These are phyloP conservation scores for Pyrrhoderma noxium DNA, from an alignment of 1,284 basidiomycete genomes.

Conservation along the genomic window DNA sequence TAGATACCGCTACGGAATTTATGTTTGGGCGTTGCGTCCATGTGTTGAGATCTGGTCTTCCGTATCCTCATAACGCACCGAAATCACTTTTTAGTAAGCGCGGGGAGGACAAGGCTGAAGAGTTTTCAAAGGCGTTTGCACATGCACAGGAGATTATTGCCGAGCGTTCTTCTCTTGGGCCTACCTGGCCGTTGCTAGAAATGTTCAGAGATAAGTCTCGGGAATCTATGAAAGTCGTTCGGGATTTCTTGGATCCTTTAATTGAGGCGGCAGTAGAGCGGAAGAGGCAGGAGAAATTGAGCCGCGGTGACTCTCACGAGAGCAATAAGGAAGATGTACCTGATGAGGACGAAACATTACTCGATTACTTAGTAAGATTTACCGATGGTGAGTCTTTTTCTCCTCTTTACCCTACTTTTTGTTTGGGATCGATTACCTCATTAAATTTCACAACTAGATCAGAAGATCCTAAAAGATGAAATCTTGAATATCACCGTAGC, in stretches of 20 bases:
- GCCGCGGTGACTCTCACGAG: neutral
- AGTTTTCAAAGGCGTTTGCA: slow-evolving; percentile 13
- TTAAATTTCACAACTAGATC: slow-evolving; percentile 22
- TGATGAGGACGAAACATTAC: slow-evolving; percentile 36
- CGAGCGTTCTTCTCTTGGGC: slow-evolving; percentile 31
- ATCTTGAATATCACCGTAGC: slow-evolving; percentile 31
- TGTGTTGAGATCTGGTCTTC: slow-evolving; percentile 27
- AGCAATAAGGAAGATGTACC: slow-evolving; percentile 22
- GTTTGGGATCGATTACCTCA: neutral
- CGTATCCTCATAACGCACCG: slow-evolving; percentile 24
- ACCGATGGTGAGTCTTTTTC: slow-evolving; percentile 35
- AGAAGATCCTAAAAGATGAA: slow-evolving; percentile 29
- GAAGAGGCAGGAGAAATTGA: slow-evolving; percentile 26
- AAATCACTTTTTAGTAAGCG: neutral
- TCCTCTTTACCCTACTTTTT: neutral
- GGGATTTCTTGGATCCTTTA: slow-evolving; percentile 44
- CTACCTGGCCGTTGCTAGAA: slow-evolving; percentile 44
- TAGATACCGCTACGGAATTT: slow-evolving; percentile 35
- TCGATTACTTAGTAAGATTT: slow-evolving; percentile 43
- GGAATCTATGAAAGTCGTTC: slow-evolving; percentile 40
- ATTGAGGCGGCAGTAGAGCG: slow-evolving; percentile 35
- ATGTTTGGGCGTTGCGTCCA: slow-evolving; percentile 32
- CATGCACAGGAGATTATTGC: slow-evolving; percentile 35
- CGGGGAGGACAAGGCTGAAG: neutral
- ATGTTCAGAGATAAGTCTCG: slow-evolving; percentile 38